Base-by-base conservation (phyloP, 495 filamentous ascomycete species). In the Trypethelium eluteriae region DNA sequence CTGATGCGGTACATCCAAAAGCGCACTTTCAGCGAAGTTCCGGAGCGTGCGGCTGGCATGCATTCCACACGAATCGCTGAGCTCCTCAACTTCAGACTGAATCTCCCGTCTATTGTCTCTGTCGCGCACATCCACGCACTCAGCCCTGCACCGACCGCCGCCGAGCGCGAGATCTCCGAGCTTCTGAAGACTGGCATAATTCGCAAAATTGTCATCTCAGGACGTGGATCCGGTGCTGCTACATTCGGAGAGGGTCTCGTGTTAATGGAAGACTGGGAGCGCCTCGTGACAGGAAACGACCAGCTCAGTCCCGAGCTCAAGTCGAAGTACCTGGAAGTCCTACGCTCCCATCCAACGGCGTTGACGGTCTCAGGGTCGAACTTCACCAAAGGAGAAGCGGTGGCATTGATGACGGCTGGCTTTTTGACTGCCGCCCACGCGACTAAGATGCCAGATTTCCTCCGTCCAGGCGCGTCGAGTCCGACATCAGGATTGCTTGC, bases 111-210 rank as follows among this genome's bases (percentile, higher is more conserved):
- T 0, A 79, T 90, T 32, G 87, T 87, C 18, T 89, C 86, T 0
- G 79, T 89, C 5, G 81, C 87, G 35, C 90, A 95, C 77, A 73
- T 94, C 3, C 87, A 90, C 74, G 85, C 86, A 0, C 70, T 92
- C 7, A 76, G 87, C 18, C 77, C 81, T 64, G 84, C 85, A 9
- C 84, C 88, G 1, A 92, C 91, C 3, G 80, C 79, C 56, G 86
- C 86, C 2, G 92, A 95, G 76, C 80, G 88, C 61, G 90, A 91
- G 74, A 82, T 93, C 36, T 85, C 86, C 32, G 82, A 86, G 63
- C 75, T 92, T 32, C 76, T 85, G 4, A 79, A 78, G 44, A 70
- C 76, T 1, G 90, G 90, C 6, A 79, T 79, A 2, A 70, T 92
- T 2, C 81, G 88, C 62, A 86, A 86, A 67, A 76, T 95, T 39